A percentile compares a stretch with the other conserved stretches of the same genome.
phyloP scores from a whole-genome alignment of 441 rosid genomes.

The California macrophylla region DNA sequence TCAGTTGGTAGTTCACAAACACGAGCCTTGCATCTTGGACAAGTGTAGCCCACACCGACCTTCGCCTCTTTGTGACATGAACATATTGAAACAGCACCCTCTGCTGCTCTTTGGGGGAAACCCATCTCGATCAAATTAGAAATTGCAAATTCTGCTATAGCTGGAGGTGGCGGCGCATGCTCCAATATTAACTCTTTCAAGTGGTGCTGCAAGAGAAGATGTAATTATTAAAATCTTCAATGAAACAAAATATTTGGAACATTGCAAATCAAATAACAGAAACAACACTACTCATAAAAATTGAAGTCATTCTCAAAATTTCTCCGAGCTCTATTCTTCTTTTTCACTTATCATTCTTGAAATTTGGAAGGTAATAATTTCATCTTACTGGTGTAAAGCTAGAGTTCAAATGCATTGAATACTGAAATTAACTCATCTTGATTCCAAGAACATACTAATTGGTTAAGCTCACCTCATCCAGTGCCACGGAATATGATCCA shows the following conservation, averaged over 20 bases:
- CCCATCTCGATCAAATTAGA: constrained; percentile 89
- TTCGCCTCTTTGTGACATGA: constrained; percentile 84
- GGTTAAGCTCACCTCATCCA: constrained; percentile 64
- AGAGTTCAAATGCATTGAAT: not conserved
- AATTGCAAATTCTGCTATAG: constrained; percentile 81
- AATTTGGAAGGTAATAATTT: not conserved
- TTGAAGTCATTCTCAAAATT: not conserved
- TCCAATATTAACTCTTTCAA: constrained; percentile 68
- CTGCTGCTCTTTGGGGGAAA: constrained; percentile 83
- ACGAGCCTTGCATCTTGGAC: constrained; percentile 90
- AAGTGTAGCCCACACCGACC: constrained; percentile 72
- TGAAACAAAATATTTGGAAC: not conserved
- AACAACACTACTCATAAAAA: not conserved
- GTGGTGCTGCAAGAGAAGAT: constrained; percentile 43
- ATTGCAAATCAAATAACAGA: not conserved
- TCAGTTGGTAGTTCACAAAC: constrained; percentile 82
- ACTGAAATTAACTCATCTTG: not conserved
- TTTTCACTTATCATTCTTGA: not conserved
- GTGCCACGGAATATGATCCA: constrained; percentile 61
- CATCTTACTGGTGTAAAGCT: not conserved
- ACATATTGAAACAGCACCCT: constrained; percentile 72
- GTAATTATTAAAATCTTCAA: not conserved
- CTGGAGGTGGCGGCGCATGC: constrained; percentile 97
- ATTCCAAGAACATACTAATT: constrained; percentile 2
- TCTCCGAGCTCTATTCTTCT: not conserved